Evolutionary conservation across 345 rosid genomes (phyloP), one percentile per base, ranked within the genome.

Genomic region (Populus deltoides): DNA sequence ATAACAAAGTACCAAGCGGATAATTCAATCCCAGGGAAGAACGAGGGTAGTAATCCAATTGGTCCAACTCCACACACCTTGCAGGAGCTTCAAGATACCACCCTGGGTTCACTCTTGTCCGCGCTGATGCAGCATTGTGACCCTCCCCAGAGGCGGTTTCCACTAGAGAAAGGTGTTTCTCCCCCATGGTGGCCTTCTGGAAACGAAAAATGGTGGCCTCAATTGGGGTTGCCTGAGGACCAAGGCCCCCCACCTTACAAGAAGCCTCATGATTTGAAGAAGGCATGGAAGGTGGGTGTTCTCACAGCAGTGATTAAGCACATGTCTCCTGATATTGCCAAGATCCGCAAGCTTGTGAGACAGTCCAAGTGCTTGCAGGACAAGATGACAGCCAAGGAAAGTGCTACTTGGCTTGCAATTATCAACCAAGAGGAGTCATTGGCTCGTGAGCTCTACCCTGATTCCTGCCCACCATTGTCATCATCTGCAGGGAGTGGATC

Each of bases 181-280:
- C 99, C 99, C 5, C 99, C 98, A 17, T 95, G 98, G 99, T 95
- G 99, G 99, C 98, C 99, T 9, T 80, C 81, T 0, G 98, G 99
- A 59, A 77, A 77, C n/a, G 99, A 95, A 85, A 97, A 95, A 31
- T 95, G 90, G 92, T 93, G 99, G 99, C 88, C 88, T 2, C 92
- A 93, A 8, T 76, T 95, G 78, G 87, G 93, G 45, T 79, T 95
- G 82, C 89, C 92, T 0, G 89, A 87, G 71, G 92, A 87, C 13
- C 91, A 81, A 59, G 87, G 92, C n/a, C 79, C 97, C 68, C 99
- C 97, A 7, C 98, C 98, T 72, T 95, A 95, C 86, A 95, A 91
- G 93, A 95, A 95, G 86, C 99, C 98, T 80, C 99, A 93, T 78
- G 99, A 93, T 80, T 87, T 95, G 85, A 95, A 95, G 87, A 95